Conservation (phyloP, 108 stramenopile species). For the Bacterosira constricta region DNA sequence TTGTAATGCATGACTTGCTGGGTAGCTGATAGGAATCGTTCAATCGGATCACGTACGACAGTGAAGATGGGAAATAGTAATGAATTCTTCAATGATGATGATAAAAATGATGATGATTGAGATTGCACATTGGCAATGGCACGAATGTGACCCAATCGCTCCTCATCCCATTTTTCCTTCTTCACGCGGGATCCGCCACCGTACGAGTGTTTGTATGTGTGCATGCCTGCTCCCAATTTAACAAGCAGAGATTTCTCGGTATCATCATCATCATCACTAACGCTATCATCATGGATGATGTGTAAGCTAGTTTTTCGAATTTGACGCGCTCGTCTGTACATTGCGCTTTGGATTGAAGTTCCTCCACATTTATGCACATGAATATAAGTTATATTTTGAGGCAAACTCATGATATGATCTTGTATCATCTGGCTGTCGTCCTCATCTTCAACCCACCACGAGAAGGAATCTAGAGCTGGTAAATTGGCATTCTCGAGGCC, state of each 20-base stretch:
- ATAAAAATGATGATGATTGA: background rate
- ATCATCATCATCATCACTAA: background rate
- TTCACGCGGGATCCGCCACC: conserved; percentile 2
- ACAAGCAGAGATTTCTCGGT: background rate
- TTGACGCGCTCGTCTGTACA: background rate
- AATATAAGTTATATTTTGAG: conserved; percentile 19
- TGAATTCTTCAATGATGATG: background rate
- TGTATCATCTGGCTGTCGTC: background rate
- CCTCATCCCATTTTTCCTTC: conserved; percentile 10
- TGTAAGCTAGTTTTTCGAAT: background rate
- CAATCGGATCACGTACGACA: conserved; percentile 37
- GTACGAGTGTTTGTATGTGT: conserved; percentile 23
- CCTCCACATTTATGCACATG: conserved; percentile 36
- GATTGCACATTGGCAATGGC: conserved; percentile 8
- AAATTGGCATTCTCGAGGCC: conserved; percentile 19
- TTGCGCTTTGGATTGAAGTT: conserved; percentile 28
- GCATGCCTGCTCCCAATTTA: conserved; percentile 6
- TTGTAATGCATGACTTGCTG: conserved; percentile 41
- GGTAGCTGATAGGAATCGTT: conserved; percentile 25
- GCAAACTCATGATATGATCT: background rate
- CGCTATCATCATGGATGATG: background rate
- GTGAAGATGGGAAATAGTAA: conserved; percentile 32
- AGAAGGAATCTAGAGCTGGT: conserved; percentile 19
- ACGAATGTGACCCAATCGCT: conserved; percentile 9
- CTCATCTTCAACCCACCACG: conserved; percentile 14